phyloP scores from a whole-genome alignment of 306 rosid species.

The Cicer chorassanicum region DNA sequence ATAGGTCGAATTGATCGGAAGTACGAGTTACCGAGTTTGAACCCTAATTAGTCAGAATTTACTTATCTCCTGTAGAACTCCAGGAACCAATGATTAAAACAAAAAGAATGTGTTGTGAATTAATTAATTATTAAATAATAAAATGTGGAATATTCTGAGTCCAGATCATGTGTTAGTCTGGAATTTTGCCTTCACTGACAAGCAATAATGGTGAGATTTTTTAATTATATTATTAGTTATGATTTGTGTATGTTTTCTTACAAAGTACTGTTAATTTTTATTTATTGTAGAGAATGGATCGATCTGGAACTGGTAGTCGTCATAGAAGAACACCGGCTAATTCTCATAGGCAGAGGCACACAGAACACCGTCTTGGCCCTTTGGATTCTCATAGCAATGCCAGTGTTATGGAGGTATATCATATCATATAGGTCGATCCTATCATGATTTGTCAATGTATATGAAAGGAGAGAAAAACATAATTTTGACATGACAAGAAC shows the following conservation, averaged over 20 bases:
- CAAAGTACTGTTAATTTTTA: background rate
- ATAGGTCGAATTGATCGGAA: no score
- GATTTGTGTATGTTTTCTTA: background rate
- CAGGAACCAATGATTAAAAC: no score
- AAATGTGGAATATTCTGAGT: conserved; percentile 22
- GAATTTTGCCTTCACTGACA: conserved; percentile 4
- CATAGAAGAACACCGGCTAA: conserved; percentile 70
- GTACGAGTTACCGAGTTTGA: no score
- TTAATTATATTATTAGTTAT: background rate
- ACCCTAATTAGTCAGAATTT: no score
- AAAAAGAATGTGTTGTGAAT: background rate
- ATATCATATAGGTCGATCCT: conserved; percentile 8
- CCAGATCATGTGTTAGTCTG: conserved; percentile 13
- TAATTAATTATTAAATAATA: background rate
- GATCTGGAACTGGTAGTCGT: conserved; percentile 86
- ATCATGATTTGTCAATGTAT: background rate
- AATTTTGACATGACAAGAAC: conserved; percentile 2
- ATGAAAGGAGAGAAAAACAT: background rate
- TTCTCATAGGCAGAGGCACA: conserved; percentile 69
- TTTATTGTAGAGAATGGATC: conserved; percentile 79
- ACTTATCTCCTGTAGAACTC: no score
- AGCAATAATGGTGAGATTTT: conserved; percentile 4
- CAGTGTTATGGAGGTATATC: conserved; percentile 87
- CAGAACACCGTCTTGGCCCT: conserved; percentile 66
- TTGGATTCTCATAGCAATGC: conserved; percentile 77